These are phyloP conservation scores for Rubia peregrina DNA, from an alignment of 305 asterid genomes.

Conservation along the genomic window DNA sequence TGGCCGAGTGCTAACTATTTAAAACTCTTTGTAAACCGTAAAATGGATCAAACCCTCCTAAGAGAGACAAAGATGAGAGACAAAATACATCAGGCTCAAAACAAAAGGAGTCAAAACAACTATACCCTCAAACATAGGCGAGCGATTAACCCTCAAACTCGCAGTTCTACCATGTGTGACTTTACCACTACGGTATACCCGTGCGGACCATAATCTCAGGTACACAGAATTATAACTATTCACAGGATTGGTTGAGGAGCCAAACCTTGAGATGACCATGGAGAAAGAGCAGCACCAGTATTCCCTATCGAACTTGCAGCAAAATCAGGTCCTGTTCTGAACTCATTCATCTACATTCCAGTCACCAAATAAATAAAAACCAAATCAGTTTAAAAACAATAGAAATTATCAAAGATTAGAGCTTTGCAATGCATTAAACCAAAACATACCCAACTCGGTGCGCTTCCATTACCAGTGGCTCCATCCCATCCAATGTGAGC, in stretches of 20 bases:
- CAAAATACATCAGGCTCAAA: background rate
- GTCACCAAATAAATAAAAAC: background rate
- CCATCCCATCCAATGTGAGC: constrained; percentile 98
- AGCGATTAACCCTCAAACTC: too few species aligned
- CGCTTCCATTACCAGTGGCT: constrained; percentile 40
- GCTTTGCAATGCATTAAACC: constrained; percentile 10
- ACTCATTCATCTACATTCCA: constrained; percentile 49
- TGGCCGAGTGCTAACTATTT: background rate
- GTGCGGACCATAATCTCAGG: background rate
- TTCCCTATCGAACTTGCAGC: constrained; percentile 33
- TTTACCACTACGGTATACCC: background rate
- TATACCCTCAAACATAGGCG: background rate
- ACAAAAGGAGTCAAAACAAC: background rate
- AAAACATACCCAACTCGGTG: constrained; percentile 83
- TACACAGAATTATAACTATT: background rate
- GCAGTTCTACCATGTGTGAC: background rate
- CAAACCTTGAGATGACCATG: constrained; percentile 38
- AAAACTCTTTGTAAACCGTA: background rate
- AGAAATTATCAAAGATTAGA: background rate
- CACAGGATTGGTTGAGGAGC: background rate
- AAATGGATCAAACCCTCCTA: background rate
- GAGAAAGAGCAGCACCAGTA: constrained; percentile 28
- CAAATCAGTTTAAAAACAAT: background rate
- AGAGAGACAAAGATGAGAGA: background rate
- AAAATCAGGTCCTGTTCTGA: constrained; percentile 37